Conservation (phyloP, 805 yeast genomes). For the Pichia manshurica region DNA sequence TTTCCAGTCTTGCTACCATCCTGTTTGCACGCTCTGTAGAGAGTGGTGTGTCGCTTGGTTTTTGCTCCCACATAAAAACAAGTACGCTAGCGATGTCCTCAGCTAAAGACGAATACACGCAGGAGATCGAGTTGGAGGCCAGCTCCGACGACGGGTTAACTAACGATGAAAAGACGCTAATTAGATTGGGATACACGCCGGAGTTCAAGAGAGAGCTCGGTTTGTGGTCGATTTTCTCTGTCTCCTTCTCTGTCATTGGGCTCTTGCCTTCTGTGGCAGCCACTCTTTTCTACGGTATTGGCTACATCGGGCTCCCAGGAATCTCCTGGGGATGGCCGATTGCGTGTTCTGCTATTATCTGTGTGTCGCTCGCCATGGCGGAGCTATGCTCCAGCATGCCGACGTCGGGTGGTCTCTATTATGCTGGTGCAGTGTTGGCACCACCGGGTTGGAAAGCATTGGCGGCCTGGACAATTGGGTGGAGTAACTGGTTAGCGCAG, state of each 20-base stretch:
- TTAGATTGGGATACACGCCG: conserved; percentile 51
- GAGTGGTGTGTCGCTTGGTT: no score
- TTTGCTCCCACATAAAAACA: no score
- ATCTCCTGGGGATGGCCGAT: conserved; percentile 55
- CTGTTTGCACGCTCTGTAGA: no score
- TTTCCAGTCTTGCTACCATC: no score
- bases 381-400: conserved; percentile 61
- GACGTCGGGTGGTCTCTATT: conserved; percentile 63
- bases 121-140: neutral
- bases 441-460: conserved; percentile 48
- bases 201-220: conserved; percentile 54
- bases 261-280: conserved; percentile 62
- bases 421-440: conserved; percentile 56
- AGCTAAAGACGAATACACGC: no score
- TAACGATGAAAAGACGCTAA: conserved; percentile 15
- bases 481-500: conserved; percentile 59
- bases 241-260: conserved; percentile 57
- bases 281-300: conserved; percentile 50
- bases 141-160: neutral
- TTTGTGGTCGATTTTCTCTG: conserved; percentile 33
- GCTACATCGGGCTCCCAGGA: conserved; percentile 56
- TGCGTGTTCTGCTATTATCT: conserved; percentile 47
- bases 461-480: conserved; percentile 56
- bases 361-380: conserved; percentile 56
- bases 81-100: neutral